Percentiles rank a stretch among this genome's conserved stretches.
Conservation (phyloP, 768 basidiomycete species). For the Serpula lacrymans region DNA sequence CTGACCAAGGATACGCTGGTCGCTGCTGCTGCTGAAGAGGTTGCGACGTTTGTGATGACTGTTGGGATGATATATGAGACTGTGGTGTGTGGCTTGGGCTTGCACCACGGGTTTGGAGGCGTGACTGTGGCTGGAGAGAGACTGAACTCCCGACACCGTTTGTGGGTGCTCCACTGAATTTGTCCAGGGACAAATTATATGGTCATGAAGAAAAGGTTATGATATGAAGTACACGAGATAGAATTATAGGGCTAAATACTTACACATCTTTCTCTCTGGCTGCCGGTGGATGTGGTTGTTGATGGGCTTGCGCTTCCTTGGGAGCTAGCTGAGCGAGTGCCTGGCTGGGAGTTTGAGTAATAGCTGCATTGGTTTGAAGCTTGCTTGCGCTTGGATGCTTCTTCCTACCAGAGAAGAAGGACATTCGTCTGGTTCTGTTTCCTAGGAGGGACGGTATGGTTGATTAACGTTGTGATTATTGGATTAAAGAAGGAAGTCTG, state of each 20-base stretch:
- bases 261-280: conserved; percentile 30
- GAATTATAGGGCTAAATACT: conserved; percentile 18
- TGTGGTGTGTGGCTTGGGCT: conserved; percentile 26
- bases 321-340: conserved; percentile 58
- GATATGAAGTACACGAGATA: background rate
- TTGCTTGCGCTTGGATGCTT: conserved; percentile 59
- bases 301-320: conserved; percentile 25
- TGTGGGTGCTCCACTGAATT: conserved; percentile 20
- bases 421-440: conserved; percentile 72
- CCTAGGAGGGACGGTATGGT: conserved; percentile 70
- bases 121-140: conserved; percentile 31
- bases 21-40: conserved; percentile 38
- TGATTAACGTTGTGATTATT: conserved; percentile 34
- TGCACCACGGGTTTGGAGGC: conserved; percentile 33
- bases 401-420: conserved; percentile 92
- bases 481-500: conserved; percentile 1
- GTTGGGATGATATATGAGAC: conserved; percentile 29
- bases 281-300: conserved; percentile 20
- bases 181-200: conserved; percentile 14
- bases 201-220: conserved; percentile 4
- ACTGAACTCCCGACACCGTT: conserved; percentile 20
- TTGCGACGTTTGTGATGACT: conserved; percentile 26
- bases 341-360: conserved; percentile 63
- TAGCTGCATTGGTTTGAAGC: conserved; percentile 44
- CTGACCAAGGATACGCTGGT: conserved; percentile 81